Conservation (phyloP, 371 early-diverging fungal genomes). For the Smittium culicis region DNA sequence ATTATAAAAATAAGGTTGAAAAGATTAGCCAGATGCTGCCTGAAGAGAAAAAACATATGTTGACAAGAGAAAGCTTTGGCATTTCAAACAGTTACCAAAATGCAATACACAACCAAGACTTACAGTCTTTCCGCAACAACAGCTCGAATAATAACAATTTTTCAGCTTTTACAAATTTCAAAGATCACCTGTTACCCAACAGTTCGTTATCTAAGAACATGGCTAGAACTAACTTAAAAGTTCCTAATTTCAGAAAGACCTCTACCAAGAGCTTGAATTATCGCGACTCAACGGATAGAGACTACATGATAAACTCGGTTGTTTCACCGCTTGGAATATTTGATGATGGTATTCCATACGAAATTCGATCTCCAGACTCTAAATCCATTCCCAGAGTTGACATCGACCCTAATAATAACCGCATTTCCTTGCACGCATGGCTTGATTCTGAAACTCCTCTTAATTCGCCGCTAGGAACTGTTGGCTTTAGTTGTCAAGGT, state of each 20-base stretch:
- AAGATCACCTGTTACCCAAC: background rate
- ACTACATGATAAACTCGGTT: background rate
- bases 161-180: background rate
- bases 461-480: background rate
- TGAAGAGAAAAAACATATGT: background rate
- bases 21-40: conserved; percentile 2
- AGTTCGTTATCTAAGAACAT: background rate
- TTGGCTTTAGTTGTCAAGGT: background rate
- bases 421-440: background rate
- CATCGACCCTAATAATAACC: background rate
- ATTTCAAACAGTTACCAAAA: background rate
- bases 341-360: background rate
- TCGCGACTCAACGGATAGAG: background rate
- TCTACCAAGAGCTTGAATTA: background rate
- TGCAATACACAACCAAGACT: background rate
- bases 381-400: background rate
- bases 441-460: background rate
- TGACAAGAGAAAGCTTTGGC: conserved; percentile 2
- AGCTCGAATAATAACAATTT: too few relatives aligned
- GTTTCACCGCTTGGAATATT: background rate
- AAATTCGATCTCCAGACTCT: background rate
- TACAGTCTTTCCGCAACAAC: background rate
- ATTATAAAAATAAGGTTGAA: background rate
- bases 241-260: background rate
- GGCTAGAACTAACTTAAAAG: background rate